These are phyloP conservation scores for Phaeosphaeria sp. DNA, from an alignment of 2,329 filamentous ascomycete species.

Conservation along the genomic window DNA sequence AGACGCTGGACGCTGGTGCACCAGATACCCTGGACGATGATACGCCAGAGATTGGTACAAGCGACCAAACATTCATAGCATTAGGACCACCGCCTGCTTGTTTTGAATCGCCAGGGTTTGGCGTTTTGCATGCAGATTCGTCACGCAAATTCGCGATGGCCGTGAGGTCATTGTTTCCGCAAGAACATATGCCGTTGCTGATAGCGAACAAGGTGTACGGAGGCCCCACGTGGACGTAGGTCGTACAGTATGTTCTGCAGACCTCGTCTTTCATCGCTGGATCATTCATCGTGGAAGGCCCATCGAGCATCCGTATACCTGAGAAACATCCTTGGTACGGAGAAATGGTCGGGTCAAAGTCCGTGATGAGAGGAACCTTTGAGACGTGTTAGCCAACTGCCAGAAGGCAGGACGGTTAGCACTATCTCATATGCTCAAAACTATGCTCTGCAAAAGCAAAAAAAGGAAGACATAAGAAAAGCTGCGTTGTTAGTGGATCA, in stretches of 20 bases:
- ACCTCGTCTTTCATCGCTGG: background rate
- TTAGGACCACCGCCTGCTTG: background rate
- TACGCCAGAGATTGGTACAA: background rate
- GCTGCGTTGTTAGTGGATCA: background rate
- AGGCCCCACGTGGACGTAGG: background rate
- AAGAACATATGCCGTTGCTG: constrained; percentile 1
- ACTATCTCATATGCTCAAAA: constrained; percentile 4
- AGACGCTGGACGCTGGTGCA: background rate
- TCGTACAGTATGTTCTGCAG: background rate
- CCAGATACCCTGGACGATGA: background rate
- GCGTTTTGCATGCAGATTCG: background rate
- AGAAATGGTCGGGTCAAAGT: background rate
- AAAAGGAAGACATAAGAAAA: background rate
- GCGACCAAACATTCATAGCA: background rate
- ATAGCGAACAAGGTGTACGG: constrained; percentile 1
- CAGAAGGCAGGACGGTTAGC: constrained; percentile 1
- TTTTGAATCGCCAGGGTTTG: background rate
- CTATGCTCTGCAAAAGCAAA: background rate
- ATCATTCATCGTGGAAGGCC: no score
- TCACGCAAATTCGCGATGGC: background rate
- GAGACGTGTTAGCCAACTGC: background rate
- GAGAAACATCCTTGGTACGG: background rate
- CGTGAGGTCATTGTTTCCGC: background rate
- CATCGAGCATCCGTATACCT: background rate
- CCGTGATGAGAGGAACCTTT: background rate